These are phyloP conservation scores for Chrysophaeum taylorii DNA, from an alignment of 352 stramenopile species.

Conservation along the genomic window DNA sequence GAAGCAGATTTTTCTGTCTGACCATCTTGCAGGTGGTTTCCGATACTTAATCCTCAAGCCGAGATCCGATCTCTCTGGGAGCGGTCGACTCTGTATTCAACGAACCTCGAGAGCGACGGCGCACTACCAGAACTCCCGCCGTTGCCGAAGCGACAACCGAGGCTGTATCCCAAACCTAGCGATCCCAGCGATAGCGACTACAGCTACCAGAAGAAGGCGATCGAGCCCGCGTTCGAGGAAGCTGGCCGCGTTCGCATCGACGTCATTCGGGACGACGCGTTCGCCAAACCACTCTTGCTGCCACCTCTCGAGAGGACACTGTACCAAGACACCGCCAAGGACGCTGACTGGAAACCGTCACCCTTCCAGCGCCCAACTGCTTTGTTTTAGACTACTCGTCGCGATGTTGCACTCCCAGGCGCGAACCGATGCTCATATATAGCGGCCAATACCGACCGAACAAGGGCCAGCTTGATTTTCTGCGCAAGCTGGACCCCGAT, in stretches of 20 bases:
- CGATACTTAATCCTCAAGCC: background rate
- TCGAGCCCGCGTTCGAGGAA: background rate
- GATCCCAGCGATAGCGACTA: background rate
- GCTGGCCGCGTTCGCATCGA: background rate
- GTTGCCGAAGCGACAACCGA: no score
- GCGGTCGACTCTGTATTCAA: background rate
- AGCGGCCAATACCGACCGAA: background rate
- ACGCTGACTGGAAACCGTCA: no score
- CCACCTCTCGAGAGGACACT: background rate
- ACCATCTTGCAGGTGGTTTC: no score
- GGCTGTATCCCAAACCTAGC: no score
- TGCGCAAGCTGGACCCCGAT: background rate
- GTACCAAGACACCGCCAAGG: background rate
- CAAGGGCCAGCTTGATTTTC: conserved; percentile 10
- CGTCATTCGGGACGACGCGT: background rate
- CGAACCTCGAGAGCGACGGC: no score
- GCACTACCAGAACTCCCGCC: no score
- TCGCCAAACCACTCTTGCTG: background rate
- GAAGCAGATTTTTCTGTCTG: no score
- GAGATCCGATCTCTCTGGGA: background rate
- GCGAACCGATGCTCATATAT: background rate
- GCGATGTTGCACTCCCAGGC: no score
- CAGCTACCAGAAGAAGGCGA: background rate
- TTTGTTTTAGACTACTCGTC: no score
- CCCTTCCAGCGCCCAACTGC: no score